Conservation (phyloP, 1,139 yeast genomes). For the Saccharomycopsis phalli region DNA sequence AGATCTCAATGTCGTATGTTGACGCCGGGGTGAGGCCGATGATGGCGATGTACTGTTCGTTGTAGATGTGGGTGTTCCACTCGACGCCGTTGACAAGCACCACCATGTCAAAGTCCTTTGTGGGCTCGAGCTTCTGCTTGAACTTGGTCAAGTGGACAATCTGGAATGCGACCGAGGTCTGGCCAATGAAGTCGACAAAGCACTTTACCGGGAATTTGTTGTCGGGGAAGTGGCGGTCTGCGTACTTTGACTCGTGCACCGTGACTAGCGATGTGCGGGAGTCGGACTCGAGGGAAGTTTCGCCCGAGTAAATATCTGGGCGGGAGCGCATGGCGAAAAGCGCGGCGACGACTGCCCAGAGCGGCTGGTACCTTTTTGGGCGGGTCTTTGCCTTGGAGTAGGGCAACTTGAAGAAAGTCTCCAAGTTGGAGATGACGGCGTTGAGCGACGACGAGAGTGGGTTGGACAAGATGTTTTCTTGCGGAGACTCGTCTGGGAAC, state of each 20-base stretch:
- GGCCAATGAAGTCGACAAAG: constrained; percentile 44
- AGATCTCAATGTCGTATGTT: constrained; percentile 57
- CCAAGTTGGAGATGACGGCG: constrained; percentile 16
- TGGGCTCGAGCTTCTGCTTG: neutral
- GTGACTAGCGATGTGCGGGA: neutral
- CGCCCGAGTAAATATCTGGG: constrained; percentile 18
- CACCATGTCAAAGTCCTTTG: constrained; percentile 5
- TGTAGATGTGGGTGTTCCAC: constrained; percentile 21
- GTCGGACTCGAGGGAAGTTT: constrained; percentile 2
- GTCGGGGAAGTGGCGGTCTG: constrained; percentile 12
- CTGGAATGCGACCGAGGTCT: constrained; percentile 41
- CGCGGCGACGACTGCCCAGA: constrained; percentile 16
- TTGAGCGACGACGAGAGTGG: constrained; percentile 12
- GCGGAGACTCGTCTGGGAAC: constrained; percentile 5
- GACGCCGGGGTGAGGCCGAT: constrained; percentile 61
- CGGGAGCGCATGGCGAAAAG: constrained; percentile 14
- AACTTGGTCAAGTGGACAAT: constrained; percentile 22
- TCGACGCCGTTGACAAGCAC: constrained; percentile 19
- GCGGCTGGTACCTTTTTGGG: constrained; percentile 10
- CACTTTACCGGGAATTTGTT: constrained; percentile 14
- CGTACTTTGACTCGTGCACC: neutral
- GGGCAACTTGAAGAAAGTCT: constrained; percentile 14
- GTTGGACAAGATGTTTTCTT: constrained; percentile 1
- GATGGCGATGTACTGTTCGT: constrained; percentile 40
- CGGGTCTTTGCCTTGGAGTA: neutral